Percentiles rank a stretch among this genome's conserved stretches.
Evolutionary conservation across 139 green algal genomes (phyloP).

Genomic region (Axilococcus clingmanii): DNA sequence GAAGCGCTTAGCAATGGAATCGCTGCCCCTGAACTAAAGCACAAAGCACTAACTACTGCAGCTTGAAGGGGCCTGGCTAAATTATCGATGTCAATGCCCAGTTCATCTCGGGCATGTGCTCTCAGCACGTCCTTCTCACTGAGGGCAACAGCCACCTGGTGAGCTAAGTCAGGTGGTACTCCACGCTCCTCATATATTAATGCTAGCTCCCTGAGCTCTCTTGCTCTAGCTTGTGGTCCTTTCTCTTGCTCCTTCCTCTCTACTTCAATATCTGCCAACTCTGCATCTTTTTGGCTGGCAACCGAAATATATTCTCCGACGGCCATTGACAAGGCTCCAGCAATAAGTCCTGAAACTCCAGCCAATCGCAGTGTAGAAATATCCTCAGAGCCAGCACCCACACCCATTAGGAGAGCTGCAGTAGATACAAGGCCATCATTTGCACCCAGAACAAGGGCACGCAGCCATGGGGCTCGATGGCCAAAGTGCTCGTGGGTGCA

Average conservation of each 20-base stretch:
- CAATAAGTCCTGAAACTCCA: conserved; percentile 56
- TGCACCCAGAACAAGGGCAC: conserved; percentile 42
- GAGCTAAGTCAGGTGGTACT: conserved; percentile 46
- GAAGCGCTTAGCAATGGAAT: conserved; percentile 53
- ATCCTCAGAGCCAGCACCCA: conserved; percentile 27
- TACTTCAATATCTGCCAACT: conserved; percentile 74
- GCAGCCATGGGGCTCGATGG: conserved; percentile 40
- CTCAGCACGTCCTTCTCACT: conserved; percentile 69
- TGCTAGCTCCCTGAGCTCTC: conserved; percentile 65
- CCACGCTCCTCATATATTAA: conserved; percentile 64
- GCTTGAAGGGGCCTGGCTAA: conserved; percentile 68
- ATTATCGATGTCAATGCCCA: conserved; percentile 86
- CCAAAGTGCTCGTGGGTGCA: conserved; percentile 30
- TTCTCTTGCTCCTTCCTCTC: conserved; percentile 55
- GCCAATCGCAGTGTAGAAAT: conserved; percentile 38
- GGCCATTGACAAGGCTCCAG: conserved; percentile 46
- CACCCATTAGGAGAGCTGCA: conserved; percentile 57
- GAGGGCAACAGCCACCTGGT: conserved; percentile 34
- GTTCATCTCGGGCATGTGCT: conserved; percentile 75
- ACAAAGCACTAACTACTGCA: conserved; percentile 38
- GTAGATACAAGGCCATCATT: conserved; percentile 59
- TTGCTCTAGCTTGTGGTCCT: conserved; percentile 35
- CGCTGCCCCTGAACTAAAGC: conserved; percentile 48
- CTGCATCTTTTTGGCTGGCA: conserved; percentile 41
- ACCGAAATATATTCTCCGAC: conserved; percentile 69